A percentile compares a stretch with the other conserved stretches of the same genome.
These are phyloP conservation scores for Chaetomiaceae sp. DNA, from an alignment of 2,329 filamentous ascomycete species.

Conservation along the genomic window DNA sequence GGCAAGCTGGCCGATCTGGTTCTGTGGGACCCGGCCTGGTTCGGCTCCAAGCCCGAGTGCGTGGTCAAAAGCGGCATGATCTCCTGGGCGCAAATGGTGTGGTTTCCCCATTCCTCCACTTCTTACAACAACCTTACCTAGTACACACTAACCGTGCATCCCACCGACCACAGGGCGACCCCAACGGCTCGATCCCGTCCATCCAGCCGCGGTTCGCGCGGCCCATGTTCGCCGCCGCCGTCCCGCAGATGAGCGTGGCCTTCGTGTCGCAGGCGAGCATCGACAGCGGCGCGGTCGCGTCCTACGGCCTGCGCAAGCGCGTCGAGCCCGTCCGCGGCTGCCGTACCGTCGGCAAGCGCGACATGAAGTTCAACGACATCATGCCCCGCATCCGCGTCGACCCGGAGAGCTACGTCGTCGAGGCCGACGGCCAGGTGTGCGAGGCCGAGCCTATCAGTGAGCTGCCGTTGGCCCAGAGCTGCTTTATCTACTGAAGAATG, in stretches of 20 bases:
- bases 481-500: slow-evolving; percentile 60
- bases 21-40: slow-evolving; percentile 77
- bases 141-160: too few species aligned
- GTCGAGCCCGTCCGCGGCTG: slow-evolving; percentile 75
- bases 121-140: neutral
- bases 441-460: slow-evolving; percentile 63
- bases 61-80: slow-evolving; percentile 88
- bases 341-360: slow-evolving; percentile 65
- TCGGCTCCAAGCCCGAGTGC: slow-evolving; percentile 76
- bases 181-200: slow-evolving; percentile 80
- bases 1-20: slow-evolving; percentile 88
- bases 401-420: slow-evolving; percentile 80
- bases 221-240: slow-evolving; percentile 75
- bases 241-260: slow-evolving; percentile 67
- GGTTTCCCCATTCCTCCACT: slow-evolving; percentile 19
- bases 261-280: slow-evolving; percentile 76
- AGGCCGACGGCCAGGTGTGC: slow-evolving; percentile 73
- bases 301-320: slow-evolving; percentile 71
- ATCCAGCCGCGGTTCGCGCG: slow-evolving; percentile 78
- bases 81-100: slow-evolving; percentile 74
- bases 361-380: slow-evolving; percentile 84
- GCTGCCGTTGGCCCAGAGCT: slow-evolving; percentile 71
- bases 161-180: slow-evolving; percentile 49
- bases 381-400: slow-evolving; percentile 89
- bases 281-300: slow-evolving; percentile 56